phyloP scores from a whole-genome alignment of 2,329 filamentous ascomycete species.

The Aspergillus clavatus region DNA sequence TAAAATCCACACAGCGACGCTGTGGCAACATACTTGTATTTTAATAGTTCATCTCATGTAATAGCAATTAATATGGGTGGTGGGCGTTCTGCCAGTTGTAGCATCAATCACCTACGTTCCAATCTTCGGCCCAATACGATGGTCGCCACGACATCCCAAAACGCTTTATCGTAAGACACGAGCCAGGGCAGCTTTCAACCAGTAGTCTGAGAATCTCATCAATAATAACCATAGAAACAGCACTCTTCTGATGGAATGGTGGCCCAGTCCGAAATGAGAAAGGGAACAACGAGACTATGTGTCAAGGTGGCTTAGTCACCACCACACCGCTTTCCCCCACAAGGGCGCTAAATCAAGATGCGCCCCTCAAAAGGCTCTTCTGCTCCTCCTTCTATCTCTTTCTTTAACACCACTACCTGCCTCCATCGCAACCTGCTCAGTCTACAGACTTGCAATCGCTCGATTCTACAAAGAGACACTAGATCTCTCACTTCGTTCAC shows the following conservation, averaged over 20 bases:
- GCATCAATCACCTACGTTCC: too few relatives aligned
- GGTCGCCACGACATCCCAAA: background rate
- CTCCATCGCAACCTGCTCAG: constrained; percentile 1
- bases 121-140: too few relatives aligned
- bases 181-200: background rate
- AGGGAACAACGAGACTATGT: constrained; percentile 2
- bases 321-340: constrained; percentile 32
- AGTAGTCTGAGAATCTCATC: too few relatives aligned
- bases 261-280: background rate
- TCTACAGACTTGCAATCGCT: constrained; percentile 18
- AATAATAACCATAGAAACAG: background rate
- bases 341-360: constrained; percentile 15
- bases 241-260: background rate
- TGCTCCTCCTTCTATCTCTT: constrained; percentile 22
- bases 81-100: too few relatives aligned
- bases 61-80: too few relatives aligned
- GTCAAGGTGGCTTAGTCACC: constrained; percentile 22
- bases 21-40: too few relatives aligned
- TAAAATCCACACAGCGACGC: too few relatives aligned
- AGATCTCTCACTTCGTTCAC: constrained; percentile 27
- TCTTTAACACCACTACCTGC: constrained; percentile 20
- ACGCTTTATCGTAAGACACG: background rate
- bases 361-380: constrained; percentile 37
- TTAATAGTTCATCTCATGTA: too few relatives aligned
- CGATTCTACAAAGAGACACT: constrained; percentile 26